A percentile compares a stretch with the other conserved stretches of the same genome.
phyloP scores from a whole-genome alignment of 2,329 filamentous ascomycete species.

The Ambrosiella cleistominuta region DNA sequence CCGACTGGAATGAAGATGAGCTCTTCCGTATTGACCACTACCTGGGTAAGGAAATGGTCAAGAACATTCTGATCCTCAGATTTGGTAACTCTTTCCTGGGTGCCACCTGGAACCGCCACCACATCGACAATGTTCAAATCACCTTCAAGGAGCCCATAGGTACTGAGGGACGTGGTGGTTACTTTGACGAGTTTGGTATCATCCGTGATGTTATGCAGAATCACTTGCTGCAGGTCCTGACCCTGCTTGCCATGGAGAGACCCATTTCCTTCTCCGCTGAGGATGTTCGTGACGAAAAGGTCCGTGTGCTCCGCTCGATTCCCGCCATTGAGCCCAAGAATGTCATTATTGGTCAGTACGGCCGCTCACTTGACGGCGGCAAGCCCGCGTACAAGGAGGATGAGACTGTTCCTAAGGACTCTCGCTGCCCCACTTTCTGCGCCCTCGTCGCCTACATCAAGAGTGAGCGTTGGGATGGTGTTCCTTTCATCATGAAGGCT shows the following conservation, averaged over 20 bases:
- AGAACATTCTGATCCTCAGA: slow-evolving; percentile 94
- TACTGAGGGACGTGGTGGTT: slow-evolving; percentile 91
- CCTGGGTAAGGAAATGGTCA: slow-evolving; percentile 99
- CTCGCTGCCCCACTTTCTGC: slow-evolving; percentile 93
- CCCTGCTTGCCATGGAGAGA: slow-evolving; percentile 91
- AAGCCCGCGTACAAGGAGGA: slow-evolving; percentile 99
- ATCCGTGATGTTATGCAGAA: slow-evolving; percentile 99
- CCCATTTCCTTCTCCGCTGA: slow-evolving; percentile 96
- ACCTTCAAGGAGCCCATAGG: slow-evolving; percentile 99
- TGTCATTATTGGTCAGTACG: slow-evolving; percentile 98
- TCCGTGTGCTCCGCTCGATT: slow-evolving; percentile 85
- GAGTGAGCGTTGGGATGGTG: slow-evolving; percentile 98
- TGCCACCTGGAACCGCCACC: slow-evolving; percentile 96
- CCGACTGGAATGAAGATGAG: slow-evolving; percentile 97
- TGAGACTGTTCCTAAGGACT: slow-evolving; percentile 93
- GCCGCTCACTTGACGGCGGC: slow-evolving; percentile 83
- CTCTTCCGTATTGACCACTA: slow-evolving; percentile 99
- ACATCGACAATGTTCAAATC: slow-evolving; percentile 99
- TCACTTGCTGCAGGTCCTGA: slow-evolving; percentile 90
- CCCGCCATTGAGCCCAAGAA: slow-evolving; percentile 96
- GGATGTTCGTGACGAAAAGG: slow-evolving; percentile 97
- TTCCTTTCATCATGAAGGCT: slow-evolving; percentile 98
- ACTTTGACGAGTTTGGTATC: slow-evolving; percentile 99
- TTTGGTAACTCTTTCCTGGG: slow-evolving; percentile 99
- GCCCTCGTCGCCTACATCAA: slow-evolving; percentile 96